A percentile compares a stretch with the other conserved stretches of the same genome.
These are phyloP conservation scores for Dentipellis sp. DNA, from an alignment of 768 basidiomycete species.

Conservation along the genomic window DNA sequence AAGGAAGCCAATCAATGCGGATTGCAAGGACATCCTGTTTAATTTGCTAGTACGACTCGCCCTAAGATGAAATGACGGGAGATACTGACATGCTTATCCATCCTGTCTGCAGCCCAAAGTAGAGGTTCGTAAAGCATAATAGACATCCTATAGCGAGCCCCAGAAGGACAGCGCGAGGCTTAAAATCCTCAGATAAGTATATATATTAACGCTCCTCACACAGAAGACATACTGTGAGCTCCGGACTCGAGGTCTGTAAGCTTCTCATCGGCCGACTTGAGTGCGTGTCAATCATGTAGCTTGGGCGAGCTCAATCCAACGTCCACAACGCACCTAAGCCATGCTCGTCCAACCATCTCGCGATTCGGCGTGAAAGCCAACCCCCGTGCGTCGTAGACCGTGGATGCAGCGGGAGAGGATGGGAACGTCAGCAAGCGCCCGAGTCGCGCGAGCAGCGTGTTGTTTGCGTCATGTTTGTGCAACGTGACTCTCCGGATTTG, in stretches of 20 bases:
- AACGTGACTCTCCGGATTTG: background rate
- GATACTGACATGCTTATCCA: slow-evolving; percentile 77
- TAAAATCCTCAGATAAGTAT: background rate
- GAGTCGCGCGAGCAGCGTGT: background rate
- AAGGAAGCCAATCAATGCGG: slow-evolving; percentile 86
- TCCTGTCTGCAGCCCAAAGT: slow-evolving; percentile 80
- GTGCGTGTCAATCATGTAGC: too few relatives aligned
- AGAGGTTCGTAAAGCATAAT: slow-evolving; percentile 88
- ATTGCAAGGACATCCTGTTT: slow-evolving; percentile 89
- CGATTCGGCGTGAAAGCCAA: background rate
- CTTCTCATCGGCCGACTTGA: background rate
- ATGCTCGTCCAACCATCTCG: background rate
- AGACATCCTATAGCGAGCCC: slow-evolving; percentile 82
- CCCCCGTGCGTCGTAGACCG: too few relatives aligned
- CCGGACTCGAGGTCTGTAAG: slow-evolving; percentile 6
- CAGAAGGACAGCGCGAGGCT: slow-evolving; percentile 50
- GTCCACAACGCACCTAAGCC: background rate
- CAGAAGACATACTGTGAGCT: slow-evolving; percentile 9
- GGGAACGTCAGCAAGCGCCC: background rate
- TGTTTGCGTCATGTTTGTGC: background rate
- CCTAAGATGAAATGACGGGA: slow-evolving; percentile 2
- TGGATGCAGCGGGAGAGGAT: too few relatives aligned
- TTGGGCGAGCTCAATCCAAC: too few relatives aligned
- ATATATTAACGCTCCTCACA: background rate
- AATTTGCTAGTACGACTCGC: background rate